Conservation (phyloP, 2,329 filamentous ascomycete genomes). For the Penicillium sumatraense region DNA sequence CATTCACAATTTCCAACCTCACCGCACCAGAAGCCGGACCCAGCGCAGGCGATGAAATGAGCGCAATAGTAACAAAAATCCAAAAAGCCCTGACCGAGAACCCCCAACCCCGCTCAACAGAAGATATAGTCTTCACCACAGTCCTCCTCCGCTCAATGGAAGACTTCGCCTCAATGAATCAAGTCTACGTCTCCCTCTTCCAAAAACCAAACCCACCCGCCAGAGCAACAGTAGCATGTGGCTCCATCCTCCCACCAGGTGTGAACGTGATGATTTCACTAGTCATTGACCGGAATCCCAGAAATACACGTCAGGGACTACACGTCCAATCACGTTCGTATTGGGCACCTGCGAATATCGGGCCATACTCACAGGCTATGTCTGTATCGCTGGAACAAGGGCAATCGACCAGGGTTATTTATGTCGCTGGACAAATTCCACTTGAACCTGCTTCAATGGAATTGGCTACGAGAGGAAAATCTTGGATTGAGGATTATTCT, state of each 20-base stretch:
- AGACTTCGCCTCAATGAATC: slow-evolving; percentile 77
- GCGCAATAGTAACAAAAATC: slow-evolving; percentile 33
- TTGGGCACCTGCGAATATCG: slow-evolving; percentile 98
- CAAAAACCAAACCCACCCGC: slow-evolving; percentile 79
- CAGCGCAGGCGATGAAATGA: slow-evolving; percentile 48
- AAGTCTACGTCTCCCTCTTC: slow-evolving; percentile 76
- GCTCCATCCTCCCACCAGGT: slow-evolving; percentile 64
- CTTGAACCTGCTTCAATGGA: slow-evolving; percentile 80
- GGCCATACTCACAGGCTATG: slow-evolving; percentile 92
- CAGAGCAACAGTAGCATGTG: slow-evolving; percentile 80
- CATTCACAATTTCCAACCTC: slow-evolving; percentile 44
- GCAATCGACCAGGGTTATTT: slow-evolving; percentile 52
- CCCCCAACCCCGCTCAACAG: slow-evolving; percentile 27
- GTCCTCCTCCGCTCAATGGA: slow-evolving; percentile 79
- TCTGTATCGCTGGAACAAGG: slow-evolving; percentile 35
- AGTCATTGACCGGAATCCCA: slow-evolving; percentile 46
- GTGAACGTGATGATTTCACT: slow-evolving; percentile 66
- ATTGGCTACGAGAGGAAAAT: slow-evolving; percentile 29
- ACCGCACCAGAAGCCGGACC: slow-evolving; percentile 44
- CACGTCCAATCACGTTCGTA: slow-evolving; percentile 94
- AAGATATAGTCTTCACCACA: slow-evolving; percentile 54
- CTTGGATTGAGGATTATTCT: slow-evolving; percentile 47
- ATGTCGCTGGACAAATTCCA: slow-evolving; percentile 89
- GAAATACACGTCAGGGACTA: slow-evolving; percentile 56
- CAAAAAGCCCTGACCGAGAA: slow-evolving; percentile 10